Evolutionary conservation across 352 stramenopile species (phyloP).

Genomic region (Pythium phragmitis): DNA sequence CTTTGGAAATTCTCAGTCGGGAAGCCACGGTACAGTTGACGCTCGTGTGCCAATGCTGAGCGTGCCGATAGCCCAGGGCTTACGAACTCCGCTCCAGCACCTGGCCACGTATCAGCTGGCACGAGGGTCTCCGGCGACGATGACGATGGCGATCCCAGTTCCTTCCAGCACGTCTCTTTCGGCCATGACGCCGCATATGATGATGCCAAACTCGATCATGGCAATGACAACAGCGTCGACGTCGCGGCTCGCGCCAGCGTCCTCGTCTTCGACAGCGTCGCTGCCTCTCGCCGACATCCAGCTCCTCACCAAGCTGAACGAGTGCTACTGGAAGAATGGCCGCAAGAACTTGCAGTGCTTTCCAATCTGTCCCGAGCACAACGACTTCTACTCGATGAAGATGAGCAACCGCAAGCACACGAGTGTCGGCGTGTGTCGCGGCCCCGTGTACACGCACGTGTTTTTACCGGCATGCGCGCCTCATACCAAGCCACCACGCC

Average conservation of each 20-base stretch:
- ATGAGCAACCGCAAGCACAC: conserved; percentile 89
- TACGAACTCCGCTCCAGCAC: background rate
- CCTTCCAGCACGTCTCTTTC: background rate
- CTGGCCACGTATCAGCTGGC: background rate
- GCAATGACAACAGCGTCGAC: background rate
- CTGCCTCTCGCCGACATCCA: conserved; percentile 31
- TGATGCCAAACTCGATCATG: background rate
- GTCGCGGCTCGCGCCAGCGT: background rate
- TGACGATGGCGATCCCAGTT: background rate
- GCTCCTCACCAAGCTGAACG: conserved; percentile 58
- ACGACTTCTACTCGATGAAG: conserved; percentile 90
- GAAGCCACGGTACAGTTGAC: background rate
- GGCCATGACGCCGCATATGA: background rate
- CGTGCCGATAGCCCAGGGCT: background rate
- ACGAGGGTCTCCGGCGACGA: background rate
- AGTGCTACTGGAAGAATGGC: conserved; percentile 90
- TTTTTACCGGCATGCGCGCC: conserved; percentile 37
- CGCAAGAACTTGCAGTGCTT: conserved; percentile 91
- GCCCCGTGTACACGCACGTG: conserved; percentile 75
- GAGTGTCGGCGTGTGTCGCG: conserved; percentile 79
- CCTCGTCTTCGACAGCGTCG: background rate
- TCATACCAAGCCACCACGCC: conserved; percentile 12
- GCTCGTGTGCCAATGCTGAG: background rate
- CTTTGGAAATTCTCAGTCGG: background rate
- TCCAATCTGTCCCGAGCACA: conserved; percentile 79